Percentiles rank a stretch among this genome's conserved stretches.
Evolutionary conservation across 306 rosid species (phyloP).

Genomic region (Quercus bicolor): DNA sequence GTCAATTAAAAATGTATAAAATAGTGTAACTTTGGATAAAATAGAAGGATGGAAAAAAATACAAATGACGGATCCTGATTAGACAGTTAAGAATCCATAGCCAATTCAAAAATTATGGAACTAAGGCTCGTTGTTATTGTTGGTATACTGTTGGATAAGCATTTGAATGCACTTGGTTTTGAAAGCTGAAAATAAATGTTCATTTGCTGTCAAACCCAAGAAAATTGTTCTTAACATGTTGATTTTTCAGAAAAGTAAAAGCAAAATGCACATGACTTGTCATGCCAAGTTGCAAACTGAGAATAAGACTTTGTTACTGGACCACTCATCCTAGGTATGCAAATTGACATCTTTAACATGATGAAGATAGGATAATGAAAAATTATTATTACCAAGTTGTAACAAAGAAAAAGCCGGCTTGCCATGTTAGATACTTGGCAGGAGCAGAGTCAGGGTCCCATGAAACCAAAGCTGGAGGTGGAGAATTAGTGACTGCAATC

Average conservation of each 20-base stretch:
- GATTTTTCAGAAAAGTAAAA: not conserved
- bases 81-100: too few relatives aligned
- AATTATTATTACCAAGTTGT: constrained; percentile 59
- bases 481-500: constrained; percentile 66
- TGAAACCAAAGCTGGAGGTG: constrained; percentile 49
- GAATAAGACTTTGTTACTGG: not conserved
- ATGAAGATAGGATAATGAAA: not conserved
- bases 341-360: not conserved
- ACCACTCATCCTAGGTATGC: not conserved
- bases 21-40: too few relatives aligned
- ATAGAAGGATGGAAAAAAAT: too few relatives aligned
- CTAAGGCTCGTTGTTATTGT: too few relatives aligned
- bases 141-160: not conserved
- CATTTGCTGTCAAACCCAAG: too few relatives aligned
- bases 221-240: too few relatives aligned
- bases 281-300: not conserved
- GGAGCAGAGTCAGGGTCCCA: constrained; percentile 63
- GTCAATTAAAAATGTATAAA: too few relatives aligned
- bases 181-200: not conserved
- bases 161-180: not conserved
- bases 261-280: not conserved
- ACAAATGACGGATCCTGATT: too few relatives aligned
- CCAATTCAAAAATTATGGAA: too few relatives aligned
- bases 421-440: constrained; percentile 55
- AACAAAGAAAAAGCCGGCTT: constrained; percentile 74